These are phyloP conservation scores for Citeromyces hawaiiensis DNA, from an alignment of 1,139 yeast genomes.

Conservation along the genomic window DNA sequence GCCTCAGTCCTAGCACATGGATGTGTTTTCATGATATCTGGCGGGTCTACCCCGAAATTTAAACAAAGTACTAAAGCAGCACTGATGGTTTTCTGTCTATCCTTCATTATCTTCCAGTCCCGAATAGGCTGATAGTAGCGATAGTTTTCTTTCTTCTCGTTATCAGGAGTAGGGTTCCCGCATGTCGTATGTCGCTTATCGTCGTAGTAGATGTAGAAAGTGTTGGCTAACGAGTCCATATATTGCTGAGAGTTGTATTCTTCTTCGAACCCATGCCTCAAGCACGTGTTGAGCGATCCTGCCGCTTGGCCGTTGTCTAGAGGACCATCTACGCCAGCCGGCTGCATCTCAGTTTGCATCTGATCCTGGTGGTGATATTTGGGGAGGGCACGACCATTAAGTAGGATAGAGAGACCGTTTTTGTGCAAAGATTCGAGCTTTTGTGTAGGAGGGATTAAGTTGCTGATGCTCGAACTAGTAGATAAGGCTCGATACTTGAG, in stretches of 20 bases:
- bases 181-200: constrained; percentile 81
- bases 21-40: constrained; percentile 86
- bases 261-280: constrained; percentile 38
- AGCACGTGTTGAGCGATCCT: too few species aligned
- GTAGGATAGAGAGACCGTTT: too few species aligned
- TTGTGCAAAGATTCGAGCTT: too few species aligned
- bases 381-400: too few species aligned
- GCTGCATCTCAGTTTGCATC: too few species aligned
- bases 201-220: constrained; percentile 35
- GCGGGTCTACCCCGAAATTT: constrained; percentile 94
- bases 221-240: constrained; percentile 27
- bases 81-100: constrained; percentile 85
- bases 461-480: too few species aligned
- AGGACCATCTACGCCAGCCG: too few species aligned
- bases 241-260: constrained; percentile 25
- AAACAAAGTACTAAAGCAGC: constrained; percentile 87
- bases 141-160: constrained; percentile 26
- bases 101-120: constrained; percentile 89
- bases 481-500: too few species aligned
- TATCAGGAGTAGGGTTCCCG: constrained; percentile 67
- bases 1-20: constrained; percentile 92
- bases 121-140: constrained; percentile 54
- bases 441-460: too few species aligned
- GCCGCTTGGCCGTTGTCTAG: too few species aligned
- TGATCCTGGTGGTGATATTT: too few species aligned